These are phyloP conservation scores for Panicum hallii DNA, from an alignment of 202 grass and related monocot genomes.

Conservation along the genomic window DNA sequence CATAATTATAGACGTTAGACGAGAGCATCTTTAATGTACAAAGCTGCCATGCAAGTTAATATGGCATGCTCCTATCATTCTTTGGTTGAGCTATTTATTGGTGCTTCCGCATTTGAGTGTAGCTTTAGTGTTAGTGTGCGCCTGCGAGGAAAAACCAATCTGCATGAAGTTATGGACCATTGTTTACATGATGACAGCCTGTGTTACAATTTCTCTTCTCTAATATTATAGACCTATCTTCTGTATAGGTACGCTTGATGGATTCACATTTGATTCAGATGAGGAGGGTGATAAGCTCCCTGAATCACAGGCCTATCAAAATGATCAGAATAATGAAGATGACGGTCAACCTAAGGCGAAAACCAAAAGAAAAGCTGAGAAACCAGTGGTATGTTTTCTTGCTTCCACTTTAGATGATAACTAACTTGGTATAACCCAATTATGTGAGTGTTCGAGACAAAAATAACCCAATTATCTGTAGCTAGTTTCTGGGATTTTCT, in stretches of 20 bases:
- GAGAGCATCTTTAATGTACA: slow-evolving; percentile 3
- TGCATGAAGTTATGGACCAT: slow-evolving; percentile 8
- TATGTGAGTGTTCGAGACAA: not conserved
- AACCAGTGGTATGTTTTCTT: slow-evolving; percentile 51
- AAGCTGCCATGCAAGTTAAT: not conserved
- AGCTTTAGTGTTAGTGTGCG: slow-evolving; percentile 1
- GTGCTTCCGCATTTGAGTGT: slow-evolving; percentile 14
- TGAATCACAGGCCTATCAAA: slow-evolving; percentile 60
- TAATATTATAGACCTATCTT: slow-evolving; percentile 33
- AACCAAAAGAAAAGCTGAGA: slow-evolving; percentile 72
- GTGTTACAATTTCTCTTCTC: not conserved
- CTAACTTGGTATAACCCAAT: not conserved
- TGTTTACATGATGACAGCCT: not conserved
- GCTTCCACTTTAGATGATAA: slow-evolving; percentile 31
- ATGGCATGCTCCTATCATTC: slow-evolving; percentile 11
- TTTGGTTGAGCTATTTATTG: slow-evolving; percentile 9
- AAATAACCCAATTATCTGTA: not conserved
- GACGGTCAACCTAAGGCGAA: slow-evolving; percentile 66
- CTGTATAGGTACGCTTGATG: slow-evolving; percentile 84
- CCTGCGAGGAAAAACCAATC: not conserved
- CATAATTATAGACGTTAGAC: not conserved
- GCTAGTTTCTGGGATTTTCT: slow-evolving; percentile 9
- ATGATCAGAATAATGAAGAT: slow-evolving; percentile 77
- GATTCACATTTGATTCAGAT: slow-evolving; percentile 96
- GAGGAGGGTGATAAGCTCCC: slow-evolving; percentile 72